phyloP scores from a whole-genome alignment of 208 protist species.

The Leishmania mexicana region DNA sequence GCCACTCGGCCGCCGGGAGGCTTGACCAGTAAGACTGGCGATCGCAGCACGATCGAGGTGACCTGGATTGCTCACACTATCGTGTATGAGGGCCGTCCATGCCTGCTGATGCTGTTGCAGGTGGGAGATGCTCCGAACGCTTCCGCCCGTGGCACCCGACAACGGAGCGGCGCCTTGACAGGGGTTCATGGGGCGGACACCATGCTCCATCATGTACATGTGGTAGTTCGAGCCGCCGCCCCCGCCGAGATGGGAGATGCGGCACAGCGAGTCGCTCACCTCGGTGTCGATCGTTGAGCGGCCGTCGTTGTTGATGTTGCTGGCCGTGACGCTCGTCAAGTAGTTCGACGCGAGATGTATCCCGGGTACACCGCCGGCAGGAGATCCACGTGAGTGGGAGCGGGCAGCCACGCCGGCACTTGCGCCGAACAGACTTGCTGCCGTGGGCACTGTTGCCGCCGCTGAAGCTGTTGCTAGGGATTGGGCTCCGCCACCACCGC shows the following conservation, averaged over 20 bases:
- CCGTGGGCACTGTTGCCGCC: neutral
- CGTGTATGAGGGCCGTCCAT: conserved; percentile 27
- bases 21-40: conserved; percentile 26
- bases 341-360: conserved; percentile 15
- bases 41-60: conserved; percentile 35
- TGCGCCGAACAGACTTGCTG: neutral
- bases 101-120: conserved; percentile 17
- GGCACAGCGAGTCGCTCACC: conserved; percentile 69
- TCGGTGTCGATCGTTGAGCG: conserved; percentile 86
- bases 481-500: neutral
- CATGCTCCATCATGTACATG: conserved; percentile 34
- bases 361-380: conserved; percentile 6
- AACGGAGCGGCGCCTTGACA: conserved; percentile 23
- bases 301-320: conserved; percentile 38
- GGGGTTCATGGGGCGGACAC: conserved; percentile 45
- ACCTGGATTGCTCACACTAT: conserved; percentile 22
- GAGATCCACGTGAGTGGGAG: conserved; percentile 32
- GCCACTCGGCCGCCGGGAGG: conserved; percentile 25
- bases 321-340: neutral
- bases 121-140: conserved; percentile 10
- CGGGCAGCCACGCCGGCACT: neutral
- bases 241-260: conserved; percentile 35
- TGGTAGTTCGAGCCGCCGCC: conserved; percentile 21
- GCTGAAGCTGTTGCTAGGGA: conserved; percentile 9
- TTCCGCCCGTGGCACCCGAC: neutral